Conservation (phyloP, 2,329 filamentous ascomycete genomes). For the Alternaria infectoria region DNA sequence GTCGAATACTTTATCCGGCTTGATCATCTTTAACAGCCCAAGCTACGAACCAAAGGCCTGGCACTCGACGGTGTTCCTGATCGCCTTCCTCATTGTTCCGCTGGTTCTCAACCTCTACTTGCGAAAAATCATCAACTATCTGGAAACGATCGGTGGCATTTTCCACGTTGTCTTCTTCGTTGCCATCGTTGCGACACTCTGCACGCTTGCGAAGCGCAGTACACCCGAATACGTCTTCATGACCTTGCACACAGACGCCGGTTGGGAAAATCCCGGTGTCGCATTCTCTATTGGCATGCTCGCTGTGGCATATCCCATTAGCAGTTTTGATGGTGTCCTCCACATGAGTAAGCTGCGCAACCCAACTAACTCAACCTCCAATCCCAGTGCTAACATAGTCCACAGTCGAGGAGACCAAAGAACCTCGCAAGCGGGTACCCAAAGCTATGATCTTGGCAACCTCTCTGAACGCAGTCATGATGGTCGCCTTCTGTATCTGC, state of each 20-base stretch:
- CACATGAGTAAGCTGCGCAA: conserved; percentile 36
- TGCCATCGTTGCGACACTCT: conserved; percentile 53
- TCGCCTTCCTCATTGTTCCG: conserved; percentile 44
- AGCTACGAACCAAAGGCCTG: conserved; percentile 48
- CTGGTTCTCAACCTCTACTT: conserved; percentile 51
- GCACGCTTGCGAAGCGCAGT: conserved; percentile 38
- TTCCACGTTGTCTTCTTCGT: conserved; percentile 57
- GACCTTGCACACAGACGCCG: conserved; percentile 50
- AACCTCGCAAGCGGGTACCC: conserved; percentile 20
- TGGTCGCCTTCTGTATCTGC: conserved; percentile 50
- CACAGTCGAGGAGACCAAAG: conserved; percentile 26
- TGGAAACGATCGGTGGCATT: conserved; percentile 54
- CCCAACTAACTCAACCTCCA: too few species aligned
- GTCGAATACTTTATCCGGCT: conserved; percentile 18
- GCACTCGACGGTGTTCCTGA: conserved; percentile 57
- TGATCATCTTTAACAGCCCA: conserved; percentile 43
- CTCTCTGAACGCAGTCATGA: conserved; percentile 48
- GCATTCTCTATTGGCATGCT: conserved; percentile 48
- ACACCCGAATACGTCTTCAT: conserved; percentile 51
- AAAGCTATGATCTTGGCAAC: conserved; percentile 51
- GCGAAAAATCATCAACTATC: conserved; percentile 49
- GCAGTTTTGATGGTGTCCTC: conserved; percentile 53
- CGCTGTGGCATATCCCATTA: conserved; percentile 38
- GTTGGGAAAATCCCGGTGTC: conserved; percentile 50
- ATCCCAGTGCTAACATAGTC: neutral